Percentiles rank a stretch among this genome's conserved stretches.
Evolutionary conservation across 257 asterid species (phyloP).

Genomic region (Scutellaria minor): DNA sequence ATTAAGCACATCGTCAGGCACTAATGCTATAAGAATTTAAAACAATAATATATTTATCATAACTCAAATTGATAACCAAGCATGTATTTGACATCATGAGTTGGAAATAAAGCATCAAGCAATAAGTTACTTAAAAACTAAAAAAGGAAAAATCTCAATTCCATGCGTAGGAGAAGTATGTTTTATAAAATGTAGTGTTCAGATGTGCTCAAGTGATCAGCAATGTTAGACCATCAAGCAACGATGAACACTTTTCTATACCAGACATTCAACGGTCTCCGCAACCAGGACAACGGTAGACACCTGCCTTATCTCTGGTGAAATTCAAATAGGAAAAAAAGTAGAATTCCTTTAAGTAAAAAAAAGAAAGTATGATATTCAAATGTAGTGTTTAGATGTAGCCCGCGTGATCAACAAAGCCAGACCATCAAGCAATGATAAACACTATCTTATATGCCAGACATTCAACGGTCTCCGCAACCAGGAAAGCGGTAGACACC

Average conservation of each 20-base stretch:
- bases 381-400: slow-evolving; percentile 43
- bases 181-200: slow-evolving; percentile 28
- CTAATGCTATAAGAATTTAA: too few relatives aligned
- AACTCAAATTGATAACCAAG: too few relatives aligned
- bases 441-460: slow-evolving; percentile 35
- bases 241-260: slow-evolving; percentile 37
- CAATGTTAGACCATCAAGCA: slow-evolving; percentile 32
- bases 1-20: too few relatives aligned
- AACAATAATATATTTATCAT: too few relatives aligned
- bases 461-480: slow-evolving; percentile 52
- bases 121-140: too few relatives aligned
- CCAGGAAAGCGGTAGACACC: slow-evolving; percentile 45
- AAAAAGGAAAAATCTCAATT: too few relatives aligned
- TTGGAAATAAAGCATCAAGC: too few relatives aligned
- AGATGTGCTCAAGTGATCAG: slow-evolving; percentile 42
- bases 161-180: too few relatives aligned
- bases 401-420: slow-evolving; percentile 32
- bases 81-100: too few relatives aligned
- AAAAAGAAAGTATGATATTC: too few relatives aligned
- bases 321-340: too few relatives aligned
- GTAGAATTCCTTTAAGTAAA: too few relatives aligned
- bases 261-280: slow-evolving; percentile 50
- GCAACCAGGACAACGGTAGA: slow-evolving; percentile 42
- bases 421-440: slow-evolving; percentile 39
- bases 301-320: slow-evolving; percentile 49